Percentiles rank a stretch among this genome's conserved stretches.
Conservation (phyloP, 108 stramenopile species). For the Schizochytrium sp. region DNA sequence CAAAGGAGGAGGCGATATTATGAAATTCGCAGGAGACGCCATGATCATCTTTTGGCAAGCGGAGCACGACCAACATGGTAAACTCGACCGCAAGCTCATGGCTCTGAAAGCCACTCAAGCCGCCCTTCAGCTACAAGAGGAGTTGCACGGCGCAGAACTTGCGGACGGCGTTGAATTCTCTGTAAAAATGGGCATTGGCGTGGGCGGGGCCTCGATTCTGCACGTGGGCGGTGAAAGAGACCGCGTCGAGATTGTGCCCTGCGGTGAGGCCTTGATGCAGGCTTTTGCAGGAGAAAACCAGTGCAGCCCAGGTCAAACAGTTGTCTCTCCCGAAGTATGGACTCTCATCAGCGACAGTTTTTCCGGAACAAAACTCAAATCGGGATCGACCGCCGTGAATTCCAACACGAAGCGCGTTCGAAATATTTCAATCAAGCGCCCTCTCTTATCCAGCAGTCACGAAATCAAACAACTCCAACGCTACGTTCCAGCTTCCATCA, state of each 20-base stretch:
- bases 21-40: conserved; percentile 58
- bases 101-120: conserved; percentile 41
- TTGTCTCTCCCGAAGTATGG: conserved; percentile 38
- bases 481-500: neutral
- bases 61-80: neutral
- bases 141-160: conserved; percentile 17
- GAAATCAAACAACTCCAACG: neutral
- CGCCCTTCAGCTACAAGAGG: conserved; percentile 38
- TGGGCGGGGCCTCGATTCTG: conserved; percentile 42
- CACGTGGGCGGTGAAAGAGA: conserved; percentile 43
- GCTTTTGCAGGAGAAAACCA: conserved; percentile 47
- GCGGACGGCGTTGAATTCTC: conserved; percentile 29
- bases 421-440: neutral
- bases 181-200: conserved; percentile 49
- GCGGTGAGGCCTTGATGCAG: conserved; percentile 47
- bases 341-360: conserved; percentile 20
- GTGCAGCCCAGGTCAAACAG: conserved; percentile 33
- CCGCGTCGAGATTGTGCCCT: conserved; percentile 49
- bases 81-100: neutral
- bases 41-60: conserved; percentile 56
- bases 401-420: neutral
- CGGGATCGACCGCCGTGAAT: neutral
- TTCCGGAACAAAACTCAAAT: neutral
- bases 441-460: neutral
- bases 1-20: conserved; percentile 48